Evolutionary conservation across 306 rosid genomes (phyloP), one percentile per base, ranked within the genome.

Genomic region (Malus orientalis): DNA sequence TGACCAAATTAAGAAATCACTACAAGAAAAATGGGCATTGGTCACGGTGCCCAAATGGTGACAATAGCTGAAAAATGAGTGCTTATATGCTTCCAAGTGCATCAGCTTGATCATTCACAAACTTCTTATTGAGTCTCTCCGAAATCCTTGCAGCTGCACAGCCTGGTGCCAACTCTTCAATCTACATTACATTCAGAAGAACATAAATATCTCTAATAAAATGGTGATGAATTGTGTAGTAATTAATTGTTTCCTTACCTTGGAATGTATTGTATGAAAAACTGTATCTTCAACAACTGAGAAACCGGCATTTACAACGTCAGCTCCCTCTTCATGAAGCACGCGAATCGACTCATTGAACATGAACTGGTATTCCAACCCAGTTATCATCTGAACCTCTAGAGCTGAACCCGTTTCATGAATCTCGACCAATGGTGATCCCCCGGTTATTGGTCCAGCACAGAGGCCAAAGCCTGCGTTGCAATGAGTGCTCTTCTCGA

Each of bases 321-420:
- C 92, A 9, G 87, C 87, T 76, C 88, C 91, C 68, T 87, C 91
- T 81, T 92, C 87, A 10, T 76, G 83, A 75, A 92, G 87, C 63
- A 87, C 58, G 2, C 89, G 87, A 79, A 92, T 65, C 12, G 87
- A 67, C 44, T 84, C 88, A 19, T 59, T 58, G 71, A 92, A 90
- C 75, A 89, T 78, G 84, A 80, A 88, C 23, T 83, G 81, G 73
- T 20, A 81, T 79, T 90, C 88, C 85, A 81, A 79, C 38, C 88
- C 89, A 58, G 93, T 86, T 66, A 83, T 82, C 75, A 87, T 69
- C 83, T 84, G 85, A 80, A 92, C 80, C 65, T 78, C 80, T 49
- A 90, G 65, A 38, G 85, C 83, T 22, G 79, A 63, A 64, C 91
- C 96, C 64, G 59, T 74, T 74, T 81, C 85, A 4, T 67, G 88